Conservation (phyloP, 2,329 filamentous ascomycete genomes). For the Fusarium nanum region DNA sequence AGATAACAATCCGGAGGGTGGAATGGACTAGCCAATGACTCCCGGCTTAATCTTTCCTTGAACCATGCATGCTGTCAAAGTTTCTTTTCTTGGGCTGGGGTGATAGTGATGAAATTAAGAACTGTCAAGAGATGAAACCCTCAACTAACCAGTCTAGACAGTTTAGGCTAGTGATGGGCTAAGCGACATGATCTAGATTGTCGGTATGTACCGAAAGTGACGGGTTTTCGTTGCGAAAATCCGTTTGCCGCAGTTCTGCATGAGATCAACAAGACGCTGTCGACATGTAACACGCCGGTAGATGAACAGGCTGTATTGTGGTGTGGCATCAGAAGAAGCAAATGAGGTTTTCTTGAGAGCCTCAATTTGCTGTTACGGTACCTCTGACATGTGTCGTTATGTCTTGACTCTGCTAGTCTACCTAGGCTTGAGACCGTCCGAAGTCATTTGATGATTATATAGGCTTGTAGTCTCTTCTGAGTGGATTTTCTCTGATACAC, state of each 20-base stretch:
- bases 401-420: no score
- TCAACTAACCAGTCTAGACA: neutral
- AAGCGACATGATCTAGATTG: neutral
- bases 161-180: neutral
- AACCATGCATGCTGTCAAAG: neutral
- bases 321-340: neutral
- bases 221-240: neutral
- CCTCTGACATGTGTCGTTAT: neutral
- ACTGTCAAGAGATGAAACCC: neutral
- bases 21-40: neutral
- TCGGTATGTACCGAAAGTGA: neutral
- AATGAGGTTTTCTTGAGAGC: neutral
- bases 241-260: neutral
- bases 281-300: neutral
- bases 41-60: neutral
- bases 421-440: fast-evolving
- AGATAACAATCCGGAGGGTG: neutral
- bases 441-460: no score
- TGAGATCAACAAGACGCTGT: neutral
- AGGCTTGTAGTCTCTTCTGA: no score
- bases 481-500: fast-evolving
- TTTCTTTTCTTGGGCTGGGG: no score
- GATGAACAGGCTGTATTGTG: neutral
- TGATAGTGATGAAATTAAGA: neutral
- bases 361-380: neutral